phyloP scores from a whole-genome alignment of 768 basidiomycete genomes.

The Phaeolepiota aurea region DNA sequence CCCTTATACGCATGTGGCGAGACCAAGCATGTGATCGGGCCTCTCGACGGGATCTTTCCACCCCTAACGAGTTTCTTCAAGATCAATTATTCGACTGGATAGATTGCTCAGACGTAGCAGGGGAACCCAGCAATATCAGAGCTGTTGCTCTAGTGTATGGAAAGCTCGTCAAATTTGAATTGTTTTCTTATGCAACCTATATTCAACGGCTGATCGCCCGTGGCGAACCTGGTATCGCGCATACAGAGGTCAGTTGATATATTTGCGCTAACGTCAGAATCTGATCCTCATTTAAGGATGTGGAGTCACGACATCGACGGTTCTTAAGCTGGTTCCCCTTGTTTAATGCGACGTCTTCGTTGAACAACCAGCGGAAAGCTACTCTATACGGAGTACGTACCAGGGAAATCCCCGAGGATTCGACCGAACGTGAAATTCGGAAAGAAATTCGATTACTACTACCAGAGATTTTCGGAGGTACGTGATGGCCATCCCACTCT shows the following conservation, averaged over 20 bases:
- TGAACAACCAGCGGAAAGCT: slow-evolving; percentile 61
- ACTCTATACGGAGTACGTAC: slow-evolving; percentile 62
- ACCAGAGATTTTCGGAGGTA: slow-evolving; percentile 64
- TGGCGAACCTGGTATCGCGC: slow-evolving; percentile 55
- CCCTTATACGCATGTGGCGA: slow-evolving; percentile 57
- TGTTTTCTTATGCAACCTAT: slow-evolving; percentile 71
- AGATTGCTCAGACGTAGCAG: slow-evolving; percentile 55
- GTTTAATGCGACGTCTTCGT: slow-evolving; percentile 45
- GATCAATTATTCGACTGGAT: slow-evolving; percentile 79
- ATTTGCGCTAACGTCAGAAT: neutral
- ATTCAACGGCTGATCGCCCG: slow-evolving; percentile 78
- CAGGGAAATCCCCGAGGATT: slow-evolving; percentile 65
- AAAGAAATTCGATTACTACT: slow-evolving; percentile 57
- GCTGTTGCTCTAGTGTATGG: slow-evolving; percentile 64
- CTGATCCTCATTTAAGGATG: slow-evolving; percentile 19
- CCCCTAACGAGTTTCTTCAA: slow-evolving; percentile 59
- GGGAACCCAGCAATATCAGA: slow-evolving; percentile 43
- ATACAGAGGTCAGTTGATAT: slow-evolving; percentile 34
- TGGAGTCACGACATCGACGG: slow-evolving; percentile 55
- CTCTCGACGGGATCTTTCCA: slow-evolving; percentile 48
- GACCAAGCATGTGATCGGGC: slow-evolving; percentile 56
- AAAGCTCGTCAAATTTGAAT: slow-evolving; percentile 56
- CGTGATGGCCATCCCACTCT: neutral
- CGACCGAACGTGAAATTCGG: slow-evolving; percentile 62
- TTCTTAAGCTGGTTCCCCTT: slow-evolving; percentile 71